phyloP scores from a whole-genome alignment of 1,284 basidiomycete species.

The Ganoderma leucocontextum region DNA sequence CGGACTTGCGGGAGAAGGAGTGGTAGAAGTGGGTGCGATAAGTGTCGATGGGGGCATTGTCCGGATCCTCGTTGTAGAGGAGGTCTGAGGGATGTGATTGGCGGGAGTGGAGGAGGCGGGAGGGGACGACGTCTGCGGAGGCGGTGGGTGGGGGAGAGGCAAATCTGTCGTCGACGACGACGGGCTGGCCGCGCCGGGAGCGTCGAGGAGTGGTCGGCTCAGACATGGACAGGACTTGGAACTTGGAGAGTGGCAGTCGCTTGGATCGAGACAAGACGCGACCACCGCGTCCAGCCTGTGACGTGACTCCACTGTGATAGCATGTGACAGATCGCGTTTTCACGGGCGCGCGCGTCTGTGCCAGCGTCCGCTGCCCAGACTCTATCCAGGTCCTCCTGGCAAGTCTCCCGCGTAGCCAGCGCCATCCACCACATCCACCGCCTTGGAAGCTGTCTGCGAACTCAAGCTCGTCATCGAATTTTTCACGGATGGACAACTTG shows the following conservation, averaged over 20 bases:
- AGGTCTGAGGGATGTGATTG: slow-evolving; percentile 34
- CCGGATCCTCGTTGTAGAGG: slow-evolving; percentile 32
- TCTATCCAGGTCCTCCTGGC: too few relatives aligned
- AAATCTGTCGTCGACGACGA: slow-evolving; percentile 23
- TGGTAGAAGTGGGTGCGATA: slow-evolving; percentile 39
- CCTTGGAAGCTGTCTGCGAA: too few relatives aligned
- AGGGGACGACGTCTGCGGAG: slow-evolving; percentile 23
- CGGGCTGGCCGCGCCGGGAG: slow-evolving; percentile 42
- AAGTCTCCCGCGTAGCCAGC: too few relatives aligned
- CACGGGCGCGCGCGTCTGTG: too few relatives aligned
- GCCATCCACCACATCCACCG: too few relatives aligned
- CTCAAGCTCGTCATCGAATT: too few relatives aligned
- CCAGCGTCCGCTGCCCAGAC: neutral
- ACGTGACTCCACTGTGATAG: neutral
- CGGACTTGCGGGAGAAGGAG: slow-evolving; percentile 20
- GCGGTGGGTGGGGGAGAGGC: slow-evolving; percentile 17
- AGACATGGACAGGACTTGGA: slow-evolving; percentile 11
- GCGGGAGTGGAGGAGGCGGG: slow-evolving; percentile 32
- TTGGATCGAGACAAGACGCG: neutral
- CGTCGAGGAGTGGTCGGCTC: slow-evolving; percentile 27
- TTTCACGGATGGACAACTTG: too few relatives aligned
- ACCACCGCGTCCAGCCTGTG: neutral
- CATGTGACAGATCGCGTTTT: neutral
- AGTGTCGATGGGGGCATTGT: slow-evolving; percentile 17
- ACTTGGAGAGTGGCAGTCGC: neutral